phyloP scores from a whole-genome alignment of 192 early-diverging fungal genomes.

The Coemansia sp. region DNA sequence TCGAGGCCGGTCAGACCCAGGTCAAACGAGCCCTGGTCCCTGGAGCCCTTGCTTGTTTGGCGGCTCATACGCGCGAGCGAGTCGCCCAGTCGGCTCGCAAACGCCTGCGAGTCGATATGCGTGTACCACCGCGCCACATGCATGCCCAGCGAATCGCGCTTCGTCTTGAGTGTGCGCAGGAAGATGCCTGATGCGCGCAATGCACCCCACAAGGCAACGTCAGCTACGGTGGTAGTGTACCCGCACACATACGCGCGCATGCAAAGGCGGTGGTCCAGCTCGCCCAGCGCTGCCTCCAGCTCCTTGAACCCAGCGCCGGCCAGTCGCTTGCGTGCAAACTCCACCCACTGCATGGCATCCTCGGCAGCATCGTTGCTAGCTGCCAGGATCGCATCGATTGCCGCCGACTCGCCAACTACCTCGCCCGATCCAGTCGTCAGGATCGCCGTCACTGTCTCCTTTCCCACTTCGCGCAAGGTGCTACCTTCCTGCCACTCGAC shows the following conservation, averaged over 20 bases:
- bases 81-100: slow-evolving; percentile 47
- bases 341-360: slow-evolving; percentile 66
- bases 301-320: slow-evolving; percentile 63
- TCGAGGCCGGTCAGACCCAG: slow-evolving; percentile 78
- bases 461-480: slow-evolving; percentile 39
- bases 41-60: slow-evolving; percentile 19
- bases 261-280: slow-evolving; percentile 78
- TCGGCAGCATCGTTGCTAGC: slow-evolving; percentile 38
- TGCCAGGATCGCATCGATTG: slow-evolving; percentile 4
- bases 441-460: slow-evolving; percentile 39
- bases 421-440: slow-evolving; percentile 6
- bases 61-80: slow-evolving; percentile 4
- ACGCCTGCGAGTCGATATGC: slow-evolving; percentile 62
- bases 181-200: slow-evolving; percentile 80
- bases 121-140: slow-evolving; percentile 81
- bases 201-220: slow-evolving; percentile 85
- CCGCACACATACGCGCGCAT: slow-evolving; percentile 80
- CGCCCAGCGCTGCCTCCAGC: slow-evolving; percentile 62
- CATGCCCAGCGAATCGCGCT: slow-evolving; percentile 56
- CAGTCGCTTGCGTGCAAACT: slow-evolving; percentile 65
- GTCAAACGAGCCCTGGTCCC: slow-evolving; percentile 92
- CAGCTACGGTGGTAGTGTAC: slow-evolving; percentile 72
- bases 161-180: slow-evolving; percentile 71
- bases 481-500: slow-evolving; percentile 56
- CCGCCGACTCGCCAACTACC: slow-evolving; percentile 15